These are phyloP conservation scores for Helotiales sp. DNA, from an alignment of 2,329 filamentous ascomycete species.

Conservation along the genomic window DNA sequence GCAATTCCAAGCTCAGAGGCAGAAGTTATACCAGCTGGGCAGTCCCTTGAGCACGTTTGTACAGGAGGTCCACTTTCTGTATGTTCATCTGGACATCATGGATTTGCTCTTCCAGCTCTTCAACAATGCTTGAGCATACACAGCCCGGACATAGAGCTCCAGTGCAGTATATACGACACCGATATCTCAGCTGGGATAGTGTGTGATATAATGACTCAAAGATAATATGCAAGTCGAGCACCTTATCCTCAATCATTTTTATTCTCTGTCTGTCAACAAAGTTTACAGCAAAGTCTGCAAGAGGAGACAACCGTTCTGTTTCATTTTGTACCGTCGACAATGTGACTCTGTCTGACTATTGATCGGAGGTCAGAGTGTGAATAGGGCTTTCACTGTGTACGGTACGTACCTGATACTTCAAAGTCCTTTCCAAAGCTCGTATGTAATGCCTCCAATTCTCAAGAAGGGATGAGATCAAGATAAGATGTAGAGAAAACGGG, in stretches of 20 bases:
- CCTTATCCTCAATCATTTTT: conserved; percentile 32
- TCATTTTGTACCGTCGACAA: conserved; percentile 18
- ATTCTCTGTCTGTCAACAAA: conserved; percentile 33
- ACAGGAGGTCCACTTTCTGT: conserved; percentile 22
- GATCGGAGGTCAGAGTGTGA: no score
- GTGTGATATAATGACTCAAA: conserved; percentile 24
- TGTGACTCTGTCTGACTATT: conserved; percentile 20
- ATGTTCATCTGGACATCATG: conserved; percentile 26
- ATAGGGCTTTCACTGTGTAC: no score
- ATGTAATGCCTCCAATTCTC: conserved; percentile 33
- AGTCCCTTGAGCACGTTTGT: conserved; percentile 25
- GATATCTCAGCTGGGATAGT: conserved; percentile 7
- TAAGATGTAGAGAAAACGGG: conserved; percentile 26
- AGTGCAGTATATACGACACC: neutral
- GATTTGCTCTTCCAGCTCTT: conserved; percentile 30
- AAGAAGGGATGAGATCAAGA: conserved; percentile 30
- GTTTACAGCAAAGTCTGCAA: conserved; percentile 28
- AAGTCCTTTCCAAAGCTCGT: conserved; percentile 22
- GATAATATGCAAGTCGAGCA: conserved; percentile 33
- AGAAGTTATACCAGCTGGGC: conserved; percentile 31
- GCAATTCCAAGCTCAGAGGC: no score
- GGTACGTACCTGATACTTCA: conserved; percentile 17
- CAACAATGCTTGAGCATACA: neutral
- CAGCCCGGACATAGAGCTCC: neutral
- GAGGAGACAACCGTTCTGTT: conserved; percentile 22